Base-by-base conservation (phyloP, 768 basidiomycete genomes). In the Antrodiella citrinella region DNA sequence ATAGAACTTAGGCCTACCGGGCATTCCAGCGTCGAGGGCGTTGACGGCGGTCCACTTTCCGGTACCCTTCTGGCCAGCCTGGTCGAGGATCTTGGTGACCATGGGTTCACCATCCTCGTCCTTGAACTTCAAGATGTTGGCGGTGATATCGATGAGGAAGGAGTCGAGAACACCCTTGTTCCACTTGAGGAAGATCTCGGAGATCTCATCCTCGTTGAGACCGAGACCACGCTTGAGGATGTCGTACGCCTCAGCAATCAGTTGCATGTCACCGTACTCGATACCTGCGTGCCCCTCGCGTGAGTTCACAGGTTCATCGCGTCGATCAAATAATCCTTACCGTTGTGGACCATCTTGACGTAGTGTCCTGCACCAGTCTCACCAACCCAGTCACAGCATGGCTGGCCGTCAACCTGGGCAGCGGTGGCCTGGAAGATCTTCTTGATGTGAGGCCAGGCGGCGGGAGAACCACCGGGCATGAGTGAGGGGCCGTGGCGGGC, bases 341-440 rank as follows among this genome's bases (percentile, higher is more conserved):
- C 91, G 52, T 92, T 91, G 75, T 99, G 95, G 54, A 99, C 95
- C 95, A 99, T 98, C 78, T 99, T 99, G 70, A 99, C 95, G 69
- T 98, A 99, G 76, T 98, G 95, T 24, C 92, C 94, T 44, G 90
- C 76, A 52, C 93, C 96, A 54, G 84, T 86, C 70, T 94, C 89
- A 43, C 96, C 96, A 60, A 99, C 95, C 96, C 96, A 99, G 73
- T 99, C 96, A 67, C 95, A 97, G 77, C 96, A 99, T 25, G 96
- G 96, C 59, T 91, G 90, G 55, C 92, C 92, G 49, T 91, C 76
- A 54, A 86, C 90, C 67, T 98, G 92, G 52, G 96, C 96, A 56
- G 96, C 82, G 46, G 95, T 87, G 69, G 90, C 90, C 73, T 99
- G 96, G 86, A 99, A 99, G 63, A 99, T 98, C 55, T 91, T 80